These are phyloP conservation scores for Umbelopsis vinacea DNA, from an alignment of 192 early-diverging fungal genomes.

Conservation along the genomic window DNA sequence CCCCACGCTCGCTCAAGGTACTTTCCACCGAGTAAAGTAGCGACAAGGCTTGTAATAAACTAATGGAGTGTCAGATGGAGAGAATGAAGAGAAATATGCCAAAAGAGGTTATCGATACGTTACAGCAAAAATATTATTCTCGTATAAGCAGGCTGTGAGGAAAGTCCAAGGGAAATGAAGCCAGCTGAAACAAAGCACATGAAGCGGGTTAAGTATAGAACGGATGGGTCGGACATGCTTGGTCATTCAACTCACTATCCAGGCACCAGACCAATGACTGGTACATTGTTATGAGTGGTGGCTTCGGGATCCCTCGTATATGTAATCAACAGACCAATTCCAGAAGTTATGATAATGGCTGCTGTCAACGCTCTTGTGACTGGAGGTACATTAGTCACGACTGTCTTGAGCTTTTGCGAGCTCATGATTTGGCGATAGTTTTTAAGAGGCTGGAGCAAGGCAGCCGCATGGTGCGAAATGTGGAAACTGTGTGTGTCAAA, in stretches of 20 bases:
- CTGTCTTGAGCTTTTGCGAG: slow-evolving; percentile 26
- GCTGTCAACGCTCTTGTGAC: slow-evolving; percentile 49
- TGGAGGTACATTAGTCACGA: slow-evolving; percentile 49
- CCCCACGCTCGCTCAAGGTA: slow-evolving; percentile 91
- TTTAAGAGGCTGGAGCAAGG: not conserved
- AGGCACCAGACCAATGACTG: slow-evolving; percentile 42
- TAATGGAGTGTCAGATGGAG: slow-evolving; percentile 26
- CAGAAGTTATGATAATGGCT: slow-evolving; percentile 38
- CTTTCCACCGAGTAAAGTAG: slow-evolving; percentile 63
- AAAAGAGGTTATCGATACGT: slow-evolving; percentile 14
- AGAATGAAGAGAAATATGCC: not conserved
- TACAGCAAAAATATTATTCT: slow-evolving; percentile 53
- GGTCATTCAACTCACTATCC: slow-evolving; percentile 36
- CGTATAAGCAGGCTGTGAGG: slow-evolving; percentile 60
- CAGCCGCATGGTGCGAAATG: not conserved
- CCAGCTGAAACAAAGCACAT: not conserved
- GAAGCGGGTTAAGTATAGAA: not conserved
- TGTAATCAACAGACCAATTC: slow-evolving; percentile 27
- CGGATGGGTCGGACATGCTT: not conserved
- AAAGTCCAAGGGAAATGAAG: slow-evolving; percentile 59
- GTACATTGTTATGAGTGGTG: slow-evolving; percentile 7
- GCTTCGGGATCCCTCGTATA: slow-evolving; percentile 29
- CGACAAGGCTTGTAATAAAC: slow-evolving; percentile 45
- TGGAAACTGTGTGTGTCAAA: not conserved
- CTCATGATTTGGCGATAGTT: not conserved